Base-by-base conservation (phyloP, 2,329 filamentous ascomycete genomes). In the Dryadomyces quercus-mongolicae region DNA sequence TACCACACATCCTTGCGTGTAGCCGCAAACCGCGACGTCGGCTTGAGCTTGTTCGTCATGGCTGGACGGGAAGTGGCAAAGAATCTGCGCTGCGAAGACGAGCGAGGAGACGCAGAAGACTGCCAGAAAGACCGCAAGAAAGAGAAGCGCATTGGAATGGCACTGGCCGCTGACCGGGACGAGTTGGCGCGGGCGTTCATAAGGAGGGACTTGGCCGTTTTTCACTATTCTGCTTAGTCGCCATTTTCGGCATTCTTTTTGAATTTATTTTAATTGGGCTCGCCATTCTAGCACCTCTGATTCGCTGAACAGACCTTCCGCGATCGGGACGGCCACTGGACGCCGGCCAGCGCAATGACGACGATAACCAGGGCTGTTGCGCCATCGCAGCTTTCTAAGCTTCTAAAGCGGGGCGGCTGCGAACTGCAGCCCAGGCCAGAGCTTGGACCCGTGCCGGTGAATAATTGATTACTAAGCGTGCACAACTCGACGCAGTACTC, bases 1-100 rank as follows among this genome's bases (percentile, higher is more conserved):
- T 53, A 69, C 68, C 68, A 70, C 15, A 70, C 68, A 66, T 70
- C 66, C 51, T 70, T 68, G 55, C 66, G 61, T 56, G 65, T 63
- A n/a, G 65, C 65, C 13, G 67, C 63, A 43, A 70, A 67, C 45
- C 68, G 61, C 20, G 67, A 66, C 9, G 68, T 68, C 44, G 68
- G 68, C 62, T 68, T 64, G 36, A 70, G 62, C 60, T 70, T 70
- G 40, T 34, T 42, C 2, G 48, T 20, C 53, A 51, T 51, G 15
- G 16, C 34, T 20, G 42, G 7, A 22, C 20, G 10, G 16, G 40
- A 46, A 2, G 38, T 9, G 6, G 44, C 2, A 46, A 25, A 46
- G 44, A 46, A 25, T 40, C 36, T 5, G 36, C 36, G 36, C 36
- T 40, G 36, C 10, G 36, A 16, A 16, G 25, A 31, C 25, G 16